Conservation (phyloP, 78 protist species). For the Planoprotostelium fungivorum region DNA sequence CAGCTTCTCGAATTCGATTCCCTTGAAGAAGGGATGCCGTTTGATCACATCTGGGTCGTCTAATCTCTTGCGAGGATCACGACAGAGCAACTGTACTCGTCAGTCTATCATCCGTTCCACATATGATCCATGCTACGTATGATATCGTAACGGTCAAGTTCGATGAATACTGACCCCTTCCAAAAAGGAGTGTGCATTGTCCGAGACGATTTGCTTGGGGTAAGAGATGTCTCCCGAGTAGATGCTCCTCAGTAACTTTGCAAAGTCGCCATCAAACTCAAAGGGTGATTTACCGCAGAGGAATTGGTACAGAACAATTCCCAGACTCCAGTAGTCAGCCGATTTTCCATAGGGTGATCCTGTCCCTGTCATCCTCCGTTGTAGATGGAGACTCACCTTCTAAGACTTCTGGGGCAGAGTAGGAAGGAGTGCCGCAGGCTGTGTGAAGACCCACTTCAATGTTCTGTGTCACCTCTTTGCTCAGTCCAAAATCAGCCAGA, state of each 20-base stretch:
- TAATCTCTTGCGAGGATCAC: slow-evolving; percentile 1
- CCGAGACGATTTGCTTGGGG: background rate
- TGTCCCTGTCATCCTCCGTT: background rate
- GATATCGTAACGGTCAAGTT: background rate
- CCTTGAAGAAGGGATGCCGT: slow-evolving; percentile 9
- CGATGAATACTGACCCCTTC: background rate
- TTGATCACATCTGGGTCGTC: slow-evolving; percentile 10
- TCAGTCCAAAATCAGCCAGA: slow-evolving; percentile 91
- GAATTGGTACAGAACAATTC: slow-evolving; percentile 86
- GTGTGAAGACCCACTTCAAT: slow-evolving; percentile 65
- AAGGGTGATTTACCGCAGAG: slow-evolving; percentile 73
- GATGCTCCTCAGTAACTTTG: background rate
- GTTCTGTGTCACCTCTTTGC: slow-evolving; percentile 46
- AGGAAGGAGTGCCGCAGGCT: slow-evolving; percentile 98
- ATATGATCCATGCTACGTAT: background rate
- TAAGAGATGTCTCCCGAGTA: background rate
- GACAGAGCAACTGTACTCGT: background rate
- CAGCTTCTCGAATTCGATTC: slow-evolving; percentile 1
- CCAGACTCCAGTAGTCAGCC: slow-evolving; percentile 95
- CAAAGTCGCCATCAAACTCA: background rate
- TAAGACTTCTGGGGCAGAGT: slow-evolving; percentile 86
- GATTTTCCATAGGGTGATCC: slow-evolving; percentile 41
- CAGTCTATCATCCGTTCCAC: background rate
- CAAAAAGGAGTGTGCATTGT: background rate
- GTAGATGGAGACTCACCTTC: slow-evolving; percentile 54